phyloP scores from a whole-genome alignment of 441 rosid species.

The Erodium moschatum region DNA sequence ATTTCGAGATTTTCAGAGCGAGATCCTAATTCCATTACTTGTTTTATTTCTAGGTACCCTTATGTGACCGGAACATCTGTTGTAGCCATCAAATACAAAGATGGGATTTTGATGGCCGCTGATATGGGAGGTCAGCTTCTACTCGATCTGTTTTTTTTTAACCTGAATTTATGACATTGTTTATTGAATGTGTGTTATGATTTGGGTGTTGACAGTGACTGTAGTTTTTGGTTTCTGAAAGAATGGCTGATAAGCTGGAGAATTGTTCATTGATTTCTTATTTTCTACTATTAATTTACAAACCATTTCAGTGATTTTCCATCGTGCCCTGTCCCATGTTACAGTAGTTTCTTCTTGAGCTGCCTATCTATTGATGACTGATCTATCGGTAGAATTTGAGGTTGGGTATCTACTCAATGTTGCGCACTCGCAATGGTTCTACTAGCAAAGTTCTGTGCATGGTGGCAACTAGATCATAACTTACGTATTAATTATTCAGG shows the following conservation, averaged over 20 bases:
- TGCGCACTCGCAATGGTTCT: neutral
- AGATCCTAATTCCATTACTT: conserved; percentile 1
- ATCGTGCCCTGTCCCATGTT: neutral
- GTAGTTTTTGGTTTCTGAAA: neutral
- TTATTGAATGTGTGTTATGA: neutral
- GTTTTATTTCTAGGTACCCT: conserved; percentile 1
- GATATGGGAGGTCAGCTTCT: conserved; percentile 15
- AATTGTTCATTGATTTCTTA: neutral
- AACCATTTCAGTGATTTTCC: neutral
- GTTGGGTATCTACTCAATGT: neutral
- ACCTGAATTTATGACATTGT: neutral
- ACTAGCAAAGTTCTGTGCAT: neutral
- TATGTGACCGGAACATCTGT: conserved; percentile 9
- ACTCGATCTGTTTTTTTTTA: conserved; percentile 9
- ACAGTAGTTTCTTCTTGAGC: too few species aligned
- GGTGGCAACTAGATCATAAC: neutral
- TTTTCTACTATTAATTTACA: neutral
- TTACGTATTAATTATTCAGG: neutral
- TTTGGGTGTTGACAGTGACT: neutral
- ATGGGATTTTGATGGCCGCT: conserved; percentile 11
- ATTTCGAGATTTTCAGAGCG: conserved; percentile 10
- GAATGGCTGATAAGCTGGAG: neutral
- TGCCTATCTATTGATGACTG: too few species aligned
- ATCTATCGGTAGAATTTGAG: neutral
- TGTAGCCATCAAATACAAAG: conserved; percentile 10